phyloP scores from a whole-genome alignment of 352 stramenopile genomes.

The Ochromonadaceae sp. region DNA sequence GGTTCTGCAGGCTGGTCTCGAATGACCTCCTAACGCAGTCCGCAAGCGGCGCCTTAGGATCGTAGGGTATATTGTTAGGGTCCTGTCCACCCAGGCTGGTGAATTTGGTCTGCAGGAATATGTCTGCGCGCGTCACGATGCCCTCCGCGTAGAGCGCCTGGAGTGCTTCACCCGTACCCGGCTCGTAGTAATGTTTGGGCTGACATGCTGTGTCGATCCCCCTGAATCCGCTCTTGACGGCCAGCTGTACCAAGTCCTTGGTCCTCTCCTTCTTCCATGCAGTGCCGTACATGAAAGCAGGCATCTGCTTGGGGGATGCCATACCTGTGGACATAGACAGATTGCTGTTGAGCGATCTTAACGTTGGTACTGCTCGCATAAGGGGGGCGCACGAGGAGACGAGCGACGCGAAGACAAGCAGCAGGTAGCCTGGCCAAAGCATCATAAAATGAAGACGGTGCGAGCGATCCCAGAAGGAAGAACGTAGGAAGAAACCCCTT shows the following conservation, averaged over 20 bases:
- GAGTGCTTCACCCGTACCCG: slow-evolving; percentile 33
- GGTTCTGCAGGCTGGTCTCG: slow-evolving; percentile 38
- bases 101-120: slow-evolving; percentile 53
- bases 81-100: slow-evolving; percentile 40
- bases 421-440: too few species aligned
- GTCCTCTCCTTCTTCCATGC: slow-evolving; percentile 50
- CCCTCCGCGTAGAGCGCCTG: background rate
- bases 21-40: slow-evolving; percentile 40
- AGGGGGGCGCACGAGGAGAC: too few species aligned
- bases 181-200: slow-evolving; percentile 50
- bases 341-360: too few species aligned
- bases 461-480: too few species aligned
- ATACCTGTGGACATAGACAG: too few species aligned
- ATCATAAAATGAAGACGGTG: too few species aligned
- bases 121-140: slow-evolving; percentile 32
- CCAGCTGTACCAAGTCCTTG: slow-evolving; percentile 33
- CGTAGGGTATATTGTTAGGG: slow-evolving; percentile 41
- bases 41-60: slow-evolving; percentile 31
- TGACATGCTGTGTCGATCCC: slow-evolving; percentile 51
- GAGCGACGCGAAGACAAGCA: too few species aligned
- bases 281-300: slow-evolving; percentile 25
- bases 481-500: too few species aligned
- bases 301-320: too few species aligned
- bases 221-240: slow-evolving; percentile 40
- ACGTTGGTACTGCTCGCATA: too few species aligned